Base-by-base conservation (phyloP, 495 filamentous ascomycete genomes). In the Penicillium angulare region DNA sequence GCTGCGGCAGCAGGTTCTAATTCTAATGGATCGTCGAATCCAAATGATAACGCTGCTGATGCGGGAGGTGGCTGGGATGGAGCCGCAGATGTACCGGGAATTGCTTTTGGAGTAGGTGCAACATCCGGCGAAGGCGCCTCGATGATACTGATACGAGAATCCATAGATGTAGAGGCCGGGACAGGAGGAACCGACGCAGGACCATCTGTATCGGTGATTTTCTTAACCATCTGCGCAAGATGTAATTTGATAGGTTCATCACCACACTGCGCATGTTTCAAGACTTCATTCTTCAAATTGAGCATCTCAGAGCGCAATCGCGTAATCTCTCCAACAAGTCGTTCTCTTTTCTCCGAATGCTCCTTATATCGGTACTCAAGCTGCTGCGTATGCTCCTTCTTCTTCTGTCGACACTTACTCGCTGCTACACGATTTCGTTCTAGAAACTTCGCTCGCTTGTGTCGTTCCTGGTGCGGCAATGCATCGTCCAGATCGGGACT, bases 321-420 rank as follows among this genome's bases (percentile, higher is more conserved):
- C 0, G 60, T 55, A 3, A 88, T 62, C 75, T 95, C 26, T 75
- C 86, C 7, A 56, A 71, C 16, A 81, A 97, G 60, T 78, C 91
- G 49, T 77, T 81, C 48, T 71, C 82, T 51, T 78, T 95, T 43
- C 68, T 90, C 49, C 61, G 76, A 43, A 26, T 75, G 64, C 20
- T 73, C 64, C 10, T 72, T 71, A 34, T 60, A 67, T 2, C 56
- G 61, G 3, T 39, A 54, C 52, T 88, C 82, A 3, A 89, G 70
- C 21, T 80, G 76, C 33, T 79, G 70, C 6, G 84, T 83, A 65
- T 82, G 85, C 54, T 85, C 80, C 63, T 92, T 95, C 69, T 93
- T 92, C 76, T 92, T 92, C 63, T 86, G 83, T 2, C 90, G 82
- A 61, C 90, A 95, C 57, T 95, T 96, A 67, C 82, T 89, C 0